phyloP scores from a whole-genome alignment of 2,329 filamentous ascomycete species.

The Lachnellula occidentalis region DNA sequence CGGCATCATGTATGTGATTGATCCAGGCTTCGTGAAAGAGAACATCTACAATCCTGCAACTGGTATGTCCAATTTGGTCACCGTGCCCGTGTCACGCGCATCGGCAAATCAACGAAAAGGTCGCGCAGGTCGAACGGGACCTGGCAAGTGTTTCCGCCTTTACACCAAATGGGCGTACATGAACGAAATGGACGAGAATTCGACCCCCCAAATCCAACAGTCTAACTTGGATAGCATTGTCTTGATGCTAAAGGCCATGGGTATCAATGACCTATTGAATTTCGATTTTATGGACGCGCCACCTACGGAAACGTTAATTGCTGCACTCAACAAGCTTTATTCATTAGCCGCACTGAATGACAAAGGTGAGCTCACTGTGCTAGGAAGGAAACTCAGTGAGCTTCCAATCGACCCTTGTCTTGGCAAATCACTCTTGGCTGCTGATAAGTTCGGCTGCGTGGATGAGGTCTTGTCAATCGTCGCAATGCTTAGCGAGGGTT shows the following conservation, averaged over 20 bases:
- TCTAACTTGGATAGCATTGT: constrained; percentile 96
- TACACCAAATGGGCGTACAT: constrained; percentile 94
- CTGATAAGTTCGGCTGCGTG: constrained; percentile 83
- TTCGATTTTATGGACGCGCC: constrained; percentile 99
- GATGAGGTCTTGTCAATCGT: constrained; percentile 99
- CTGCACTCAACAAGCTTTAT: constrained; percentile 96
- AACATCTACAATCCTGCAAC: constrained; percentile 99
- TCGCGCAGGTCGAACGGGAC: constrained; percentile 87
- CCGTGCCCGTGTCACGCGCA: constrained; percentile 95
- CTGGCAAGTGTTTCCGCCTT: constrained; percentile 89
- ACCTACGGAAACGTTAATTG: constrained; percentile 95
- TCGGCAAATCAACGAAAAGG: constrained; percentile 92
- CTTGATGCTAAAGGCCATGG: constrained; percentile 85
- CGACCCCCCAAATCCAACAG: constrained; percentile 97
- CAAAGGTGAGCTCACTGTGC: constrained; percentile 79
- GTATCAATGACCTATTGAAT: constrained; percentile 88
- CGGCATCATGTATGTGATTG: constrained; percentile 98
- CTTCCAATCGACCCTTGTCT: constrained; percentile 98
- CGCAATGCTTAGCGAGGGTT: constrained; percentile 90
- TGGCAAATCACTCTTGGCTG: constrained; percentile 89
- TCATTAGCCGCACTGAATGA: constrained; percentile 91
- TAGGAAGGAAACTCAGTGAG: constrained; percentile 90
- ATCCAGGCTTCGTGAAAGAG: constrained; percentile 91
- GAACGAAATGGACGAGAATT: constrained; percentile 93
- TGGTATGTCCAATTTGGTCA: constrained; percentile 98